Conservation (phyloP, 805 yeast genomes). For the Yamadazyma takamatsuzukensis region DNA sequence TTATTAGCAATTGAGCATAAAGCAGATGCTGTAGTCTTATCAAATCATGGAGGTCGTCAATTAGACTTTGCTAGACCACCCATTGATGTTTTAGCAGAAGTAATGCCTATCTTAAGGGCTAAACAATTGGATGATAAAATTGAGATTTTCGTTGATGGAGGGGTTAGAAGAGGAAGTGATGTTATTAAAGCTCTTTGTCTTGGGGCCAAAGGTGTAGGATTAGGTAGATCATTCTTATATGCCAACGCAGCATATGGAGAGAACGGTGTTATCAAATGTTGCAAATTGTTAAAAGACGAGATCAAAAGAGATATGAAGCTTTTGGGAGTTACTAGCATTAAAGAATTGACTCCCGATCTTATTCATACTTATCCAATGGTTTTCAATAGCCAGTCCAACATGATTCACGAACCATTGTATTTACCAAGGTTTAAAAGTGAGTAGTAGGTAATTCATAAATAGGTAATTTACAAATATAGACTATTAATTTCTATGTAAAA, state of each 20-base stretch:
- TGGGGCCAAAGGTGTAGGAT: conserved; percentile 69
- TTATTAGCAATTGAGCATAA: conserved; percentile 68
- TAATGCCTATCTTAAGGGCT: conserved; percentile 49
- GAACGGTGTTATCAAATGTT: conserved; percentile 57
- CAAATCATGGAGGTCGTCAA: conserved; percentile 91
- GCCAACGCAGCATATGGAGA: conserved; percentile 64
- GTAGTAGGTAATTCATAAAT: no score
- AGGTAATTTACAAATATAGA: background rate
- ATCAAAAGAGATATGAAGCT: conserved; percentile 76
- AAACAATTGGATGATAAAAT: conserved; percentile 43
- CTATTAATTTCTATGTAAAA: background rate
- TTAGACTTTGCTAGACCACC: conserved; percentile 79
- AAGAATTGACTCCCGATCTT: conserved; percentile 41
- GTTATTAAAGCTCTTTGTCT: conserved; percentile 61
- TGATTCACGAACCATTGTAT: conserved; percentile 13
- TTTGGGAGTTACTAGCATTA: conserved; percentile 65
- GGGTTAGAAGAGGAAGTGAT: conserved; percentile 67
- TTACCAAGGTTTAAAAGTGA: conserved; percentile 13
- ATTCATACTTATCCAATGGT: conserved; percentile 20
- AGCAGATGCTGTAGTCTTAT: conserved; percentile 69
- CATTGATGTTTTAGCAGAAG: conserved; percentile 68
- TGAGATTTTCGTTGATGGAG: conserved; percentile 65
- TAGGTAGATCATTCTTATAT: conserved; percentile 64
- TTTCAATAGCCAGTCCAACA: conserved; percentile 18
- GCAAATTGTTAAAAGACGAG: conserved; percentile 65